Conservation (phyloP, 192 early-diverging fungal species). For the Coemansia reversa region DNA sequence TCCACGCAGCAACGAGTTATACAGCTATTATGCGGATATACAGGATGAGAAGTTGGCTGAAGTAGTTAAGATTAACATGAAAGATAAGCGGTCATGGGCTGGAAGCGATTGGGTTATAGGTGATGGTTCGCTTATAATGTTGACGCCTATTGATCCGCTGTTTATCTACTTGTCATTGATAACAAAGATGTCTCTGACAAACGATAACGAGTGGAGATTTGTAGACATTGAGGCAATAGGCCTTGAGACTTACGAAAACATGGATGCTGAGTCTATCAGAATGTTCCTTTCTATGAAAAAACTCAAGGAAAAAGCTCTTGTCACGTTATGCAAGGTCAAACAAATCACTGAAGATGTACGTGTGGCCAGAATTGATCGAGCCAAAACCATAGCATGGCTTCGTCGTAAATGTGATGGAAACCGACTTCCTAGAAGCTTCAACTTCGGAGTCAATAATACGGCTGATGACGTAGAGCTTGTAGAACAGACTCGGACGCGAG, state of each 20-base stretch:
- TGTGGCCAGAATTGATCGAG: constrained; percentile 24
- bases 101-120: constrained; percentile 25
- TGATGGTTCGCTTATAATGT: constrained; percentile 23
- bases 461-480: constrained; percentile 5
- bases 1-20: constrained; percentile 16
- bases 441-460: not conserved
- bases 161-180: constrained; percentile 37
- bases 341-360: constrained; percentile 15
- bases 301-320: constrained; percentile 11
- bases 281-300: constrained; percentile 16
- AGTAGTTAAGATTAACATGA: constrained; percentile 30
- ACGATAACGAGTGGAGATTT: constrained; percentile 27
- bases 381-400: constrained; percentile 33
- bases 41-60: constrained; percentile 26
- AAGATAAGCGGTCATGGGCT: constrained; percentile 38
- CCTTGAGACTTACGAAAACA: constrained; percentile 25
- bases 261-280: constrained; percentile 17
- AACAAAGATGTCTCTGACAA: constrained; percentile 13
- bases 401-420: constrained; percentile 27
- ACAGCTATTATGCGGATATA: constrained; percentile 37
- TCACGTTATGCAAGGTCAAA: constrained; percentile 23
- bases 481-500: constrained; percentile 14
- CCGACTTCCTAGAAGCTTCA: constrained; percentile 14
- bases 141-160: constrained; percentile 38
- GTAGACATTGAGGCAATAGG: constrained; percentile 34